Conservation (phyloP, 2,329 filamentous ascomycete genomes). For the Colletotrichum aenigma region DNA sequence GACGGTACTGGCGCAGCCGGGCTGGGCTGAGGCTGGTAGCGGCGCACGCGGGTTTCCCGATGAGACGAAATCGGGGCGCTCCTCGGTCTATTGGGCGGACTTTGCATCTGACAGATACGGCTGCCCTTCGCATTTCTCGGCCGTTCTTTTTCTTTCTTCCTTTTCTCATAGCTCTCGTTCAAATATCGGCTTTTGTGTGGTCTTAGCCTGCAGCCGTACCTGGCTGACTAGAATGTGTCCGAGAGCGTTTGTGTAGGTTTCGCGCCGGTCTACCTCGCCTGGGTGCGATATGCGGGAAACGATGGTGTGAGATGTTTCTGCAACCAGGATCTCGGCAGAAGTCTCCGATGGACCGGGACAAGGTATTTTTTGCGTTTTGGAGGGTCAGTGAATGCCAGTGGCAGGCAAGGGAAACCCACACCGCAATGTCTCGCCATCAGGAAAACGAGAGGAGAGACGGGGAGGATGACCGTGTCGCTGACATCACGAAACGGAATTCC, state of each 20-base stretch:
- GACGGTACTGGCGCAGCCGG: slow-evolving; percentile 1
- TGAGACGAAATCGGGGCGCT: background rate
- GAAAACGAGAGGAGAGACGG: background rate
- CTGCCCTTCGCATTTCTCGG: background rate
- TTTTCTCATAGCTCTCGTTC: background rate
- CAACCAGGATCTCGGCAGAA: background rate
- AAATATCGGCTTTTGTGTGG: background rate
- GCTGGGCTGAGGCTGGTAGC: background rate
- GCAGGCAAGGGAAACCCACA: background rate
- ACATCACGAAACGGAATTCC: slow-evolving; percentile 4
- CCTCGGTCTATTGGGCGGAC: background rate
- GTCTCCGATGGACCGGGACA: background rate
- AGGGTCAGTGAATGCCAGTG: slow-evolving; percentile 6
- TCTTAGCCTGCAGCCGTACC: background rate
- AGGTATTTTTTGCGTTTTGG: background rate
- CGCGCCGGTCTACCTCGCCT: background rate
- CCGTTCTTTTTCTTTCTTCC: background rate
- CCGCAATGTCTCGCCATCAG: background rate
- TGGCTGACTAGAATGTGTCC: background rate
- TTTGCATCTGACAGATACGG: background rate
- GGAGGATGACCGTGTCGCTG: background rate
- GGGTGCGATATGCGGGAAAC: background rate
- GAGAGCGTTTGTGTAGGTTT: background rate
- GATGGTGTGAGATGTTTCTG: background rate
- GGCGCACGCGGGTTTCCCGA: background rate